These are phyloP conservation scores for Niebla homalea DNA, from an alignment of 495 filamentous ascomycete genomes.

Conservation along the genomic window DNA sequence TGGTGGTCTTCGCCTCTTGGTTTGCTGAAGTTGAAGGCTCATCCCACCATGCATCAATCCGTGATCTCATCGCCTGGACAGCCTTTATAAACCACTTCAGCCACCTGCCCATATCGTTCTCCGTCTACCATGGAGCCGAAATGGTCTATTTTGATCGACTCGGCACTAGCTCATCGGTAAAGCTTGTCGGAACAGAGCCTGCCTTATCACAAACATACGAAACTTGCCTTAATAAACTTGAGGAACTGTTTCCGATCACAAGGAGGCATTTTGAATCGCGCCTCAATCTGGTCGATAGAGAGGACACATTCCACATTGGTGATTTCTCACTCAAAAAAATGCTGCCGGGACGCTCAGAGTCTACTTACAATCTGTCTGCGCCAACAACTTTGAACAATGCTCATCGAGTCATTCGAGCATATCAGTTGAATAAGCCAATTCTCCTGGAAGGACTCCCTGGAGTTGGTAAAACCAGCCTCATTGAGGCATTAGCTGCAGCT, in stretches of 20 bases:
- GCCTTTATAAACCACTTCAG: constrained; percentile 66
- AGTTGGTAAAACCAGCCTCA: constrained; percentile 90
- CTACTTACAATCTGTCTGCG: constrained; percentile 65
- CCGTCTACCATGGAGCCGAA: constrained; percentile 73
- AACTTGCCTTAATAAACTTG: constrained; percentile 58
- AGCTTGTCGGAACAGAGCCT: constrained; percentile 51
- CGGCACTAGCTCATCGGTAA: constrained; percentile 81
- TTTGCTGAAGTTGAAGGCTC: constrained; percentile 67
- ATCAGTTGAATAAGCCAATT: constrained; percentile 80
- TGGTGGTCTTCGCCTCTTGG: constrained; percentile 86
- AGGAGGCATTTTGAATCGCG: constrained; percentile 45
- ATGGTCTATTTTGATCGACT: constrained; percentile 94
- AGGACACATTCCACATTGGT: constrained; percentile 46
- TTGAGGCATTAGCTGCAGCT: constrained; percentile 67
- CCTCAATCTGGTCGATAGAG: constrained; percentile 34
- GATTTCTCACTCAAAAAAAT: constrained; percentile 53
- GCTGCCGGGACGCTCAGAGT: constrained; percentile 33
- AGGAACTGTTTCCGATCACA: constrained; percentile 47
- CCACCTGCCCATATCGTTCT: constrained; percentile 36
- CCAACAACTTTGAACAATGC: constrained; percentile 82
- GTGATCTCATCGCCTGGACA: constrained; percentile 89
- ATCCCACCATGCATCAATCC: constrained; percentile 63
- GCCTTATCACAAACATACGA: constrained; percentile 48
- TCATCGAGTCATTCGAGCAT: constrained; percentile 79
- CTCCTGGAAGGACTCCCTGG: constrained; percentile 91